Evolutionary conservation across 2,329 filamentous ascomycete genomes (phyloP).

Genomic region (Cordyceps javanica): DNA sequence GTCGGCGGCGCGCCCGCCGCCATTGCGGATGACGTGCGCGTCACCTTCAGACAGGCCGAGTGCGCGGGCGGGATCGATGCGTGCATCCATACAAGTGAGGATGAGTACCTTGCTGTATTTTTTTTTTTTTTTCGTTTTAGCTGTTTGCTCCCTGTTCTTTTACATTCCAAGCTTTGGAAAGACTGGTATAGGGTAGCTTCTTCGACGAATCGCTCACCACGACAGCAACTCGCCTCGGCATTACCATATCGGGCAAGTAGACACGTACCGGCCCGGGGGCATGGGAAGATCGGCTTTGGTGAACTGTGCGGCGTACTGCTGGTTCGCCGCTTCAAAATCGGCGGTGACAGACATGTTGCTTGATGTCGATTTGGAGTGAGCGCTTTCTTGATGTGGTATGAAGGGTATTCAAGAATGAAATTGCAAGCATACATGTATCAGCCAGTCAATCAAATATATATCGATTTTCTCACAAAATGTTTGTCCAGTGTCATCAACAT

Average conservation of each 20-base stretch:
- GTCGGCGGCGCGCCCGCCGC: slow-evolving; percentile 60
- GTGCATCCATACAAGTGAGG: slow-evolving; percentile 79
- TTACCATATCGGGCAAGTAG: neutral
- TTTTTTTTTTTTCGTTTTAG: neutral
- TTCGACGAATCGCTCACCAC: neutral
- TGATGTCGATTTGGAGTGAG: neutral
- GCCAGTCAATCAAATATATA: neutral
- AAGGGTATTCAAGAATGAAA: neutral
- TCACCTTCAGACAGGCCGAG: slow-evolving; percentile 69
- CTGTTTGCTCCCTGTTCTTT: neutral
- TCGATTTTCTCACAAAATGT: neutral
- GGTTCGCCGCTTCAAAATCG: slow-evolving; percentile 28
- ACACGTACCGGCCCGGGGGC: slow-evolving; percentile 50
- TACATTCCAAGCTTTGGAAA: neutral
- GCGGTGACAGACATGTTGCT: slow-evolving; percentile 15
- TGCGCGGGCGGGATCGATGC: slow-evolving; percentile 60
- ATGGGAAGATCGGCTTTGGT: slow-evolving; percentile 60
- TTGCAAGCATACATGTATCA: neutral
- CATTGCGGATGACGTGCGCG: slow-evolving; percentile 73
- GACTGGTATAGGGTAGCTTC: neutral
- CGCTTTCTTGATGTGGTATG: neutral
- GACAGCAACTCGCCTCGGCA: too few species aligned
- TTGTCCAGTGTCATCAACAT: neutral
- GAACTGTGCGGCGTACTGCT: slow-evolving; percentile 58
- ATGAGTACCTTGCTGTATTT: slow-evolving; percentile 26